Evolutionary conservation across 495 filamentous ascomycete genomes (phyloP).

Genomic region (Sphaerosporella brunnea): DNA sequence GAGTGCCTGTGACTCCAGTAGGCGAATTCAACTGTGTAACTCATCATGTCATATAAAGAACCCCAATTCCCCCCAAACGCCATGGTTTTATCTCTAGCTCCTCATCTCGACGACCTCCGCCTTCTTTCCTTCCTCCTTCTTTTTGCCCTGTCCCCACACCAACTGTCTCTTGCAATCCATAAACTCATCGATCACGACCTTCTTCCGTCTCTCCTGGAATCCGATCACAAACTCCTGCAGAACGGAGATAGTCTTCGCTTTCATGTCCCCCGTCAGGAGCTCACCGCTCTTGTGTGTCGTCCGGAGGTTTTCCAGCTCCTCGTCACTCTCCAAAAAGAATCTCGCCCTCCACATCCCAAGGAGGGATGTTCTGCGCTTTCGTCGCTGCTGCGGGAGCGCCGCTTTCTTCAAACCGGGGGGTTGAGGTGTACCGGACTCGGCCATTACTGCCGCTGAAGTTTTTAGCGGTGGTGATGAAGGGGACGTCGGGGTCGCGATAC

Average conservation of each 20-base stretch:
- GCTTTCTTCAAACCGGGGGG: no score
- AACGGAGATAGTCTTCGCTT: slow-evolving; percentile 62
- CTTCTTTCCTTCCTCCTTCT: background rate
- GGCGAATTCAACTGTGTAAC: no score
- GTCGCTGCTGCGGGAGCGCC: slow-evolving; percentile 15
- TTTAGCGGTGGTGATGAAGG: no score
- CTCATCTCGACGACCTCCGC: slow-evolving; percentile 3
- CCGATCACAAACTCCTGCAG: slow-evolving; percentile 61
- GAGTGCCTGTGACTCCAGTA: no score
- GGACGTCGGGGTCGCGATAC: no score
- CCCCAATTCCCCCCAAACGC: no score
- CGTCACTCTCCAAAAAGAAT: slow-evolving; percentile 88
- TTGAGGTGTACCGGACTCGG: no score
- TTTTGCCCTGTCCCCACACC: slow-evolving; percentile 35
- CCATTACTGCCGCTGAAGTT: no score
- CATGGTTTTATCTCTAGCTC: no score
- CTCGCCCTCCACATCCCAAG: slow-evolving; percentile 58
- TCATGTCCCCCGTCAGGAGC: slow-evolving; percentile 61
- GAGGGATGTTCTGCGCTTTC: slow-evolving; percentile 47
- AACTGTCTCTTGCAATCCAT: slow-evolving; percentile 51
- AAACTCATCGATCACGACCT: slow-evolving; percentile 51
- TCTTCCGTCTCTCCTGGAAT: slow-evolving; percentile 65
- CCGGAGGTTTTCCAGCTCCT: slow-evolving; percentile 54
- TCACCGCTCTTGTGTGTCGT: slow-evolving; percentile 52
- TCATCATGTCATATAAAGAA: no score